Conservation (phyloP, 441 rosid species). For the Pelargonium myrrhifolium region DNA sequence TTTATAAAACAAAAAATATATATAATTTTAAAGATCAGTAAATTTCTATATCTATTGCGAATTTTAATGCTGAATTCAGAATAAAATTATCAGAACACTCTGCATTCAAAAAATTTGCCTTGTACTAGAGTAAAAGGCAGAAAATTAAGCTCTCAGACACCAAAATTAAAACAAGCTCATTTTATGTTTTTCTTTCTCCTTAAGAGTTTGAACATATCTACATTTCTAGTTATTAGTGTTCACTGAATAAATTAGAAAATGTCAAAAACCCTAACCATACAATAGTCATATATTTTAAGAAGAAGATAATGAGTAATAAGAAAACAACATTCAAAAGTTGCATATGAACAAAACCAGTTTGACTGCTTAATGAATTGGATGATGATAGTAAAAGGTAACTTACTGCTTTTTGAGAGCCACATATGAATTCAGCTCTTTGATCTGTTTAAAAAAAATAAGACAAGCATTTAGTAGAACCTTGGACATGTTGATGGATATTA, state of each 20-base stretch:
- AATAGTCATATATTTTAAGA: too few relatives aligned
- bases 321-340: background rate
- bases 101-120: too few relatives aligned
- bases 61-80: background rate
- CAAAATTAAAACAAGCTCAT: background rate
- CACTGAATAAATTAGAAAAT: too few relatives aligned
- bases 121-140: too few relatives aligned
- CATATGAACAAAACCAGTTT: background rate
- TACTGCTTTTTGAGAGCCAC: slow-evolving; percentile 89
- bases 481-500: background rate
- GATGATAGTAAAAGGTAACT: slow-evolving; percentile 18
- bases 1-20: background rate
- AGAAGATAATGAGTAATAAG: too few relatives aligned
- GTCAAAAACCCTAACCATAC: too few relatives aligned
- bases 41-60: background rate
- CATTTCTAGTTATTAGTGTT: background rate
- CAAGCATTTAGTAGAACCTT: slow-evolving; percentile 17
- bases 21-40: background rate
- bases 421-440: slow-evolving; percentile 88
- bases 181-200: background rate
- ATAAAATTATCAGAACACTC: background rate
- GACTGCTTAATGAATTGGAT: background rate
- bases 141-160: background rate
- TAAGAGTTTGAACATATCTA: background rate
- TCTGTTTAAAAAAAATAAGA: slow-evolving; percentile 46